phyloP scores from a whole-genome alignment of 306 rosid genomes.

The Begonia loranthoides region DNA sequence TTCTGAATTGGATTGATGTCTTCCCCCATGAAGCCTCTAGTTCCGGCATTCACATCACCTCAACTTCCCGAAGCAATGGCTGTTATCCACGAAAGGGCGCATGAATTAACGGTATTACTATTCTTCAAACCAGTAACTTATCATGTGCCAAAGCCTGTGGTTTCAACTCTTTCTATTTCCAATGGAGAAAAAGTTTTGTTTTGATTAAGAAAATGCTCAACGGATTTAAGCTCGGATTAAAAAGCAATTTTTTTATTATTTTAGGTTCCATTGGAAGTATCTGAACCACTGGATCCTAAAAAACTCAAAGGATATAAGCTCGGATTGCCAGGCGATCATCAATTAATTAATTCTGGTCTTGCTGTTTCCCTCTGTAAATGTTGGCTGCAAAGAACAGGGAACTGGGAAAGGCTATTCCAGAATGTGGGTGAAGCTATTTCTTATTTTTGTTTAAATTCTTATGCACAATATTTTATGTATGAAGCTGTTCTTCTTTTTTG shows the following conservation, averaged over 20 bases:
- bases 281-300: conserved; percentile 32
- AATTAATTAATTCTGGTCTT: conserved; percentile 58
- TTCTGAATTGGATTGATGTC: conserved; percentile 37
- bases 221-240: too few relatives aligned
- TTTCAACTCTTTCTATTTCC: too few relatives aligned
- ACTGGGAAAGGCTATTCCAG: conserved; percentile 37
- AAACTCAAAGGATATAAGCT: conserved; percentile 43
- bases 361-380: conserved; percentile 63
- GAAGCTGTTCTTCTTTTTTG: too few relatives aligned
- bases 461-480: too few relatives aligned
- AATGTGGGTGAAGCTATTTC: conserved; percentile 21
- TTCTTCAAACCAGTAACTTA: conserved; percentile 8
- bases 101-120: conserved; percentile 38
- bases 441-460: too few relatives aligned
- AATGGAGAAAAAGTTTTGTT: too few relatives aligned
- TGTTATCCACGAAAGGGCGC: conserved; percentile 45
- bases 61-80: conserved; percentile 78
- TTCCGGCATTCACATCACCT: conserved; percentile 66
- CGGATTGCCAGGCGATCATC: conserved; percentile 62
- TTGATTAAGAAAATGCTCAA: too few relatives aligned
- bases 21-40: conserved; percentile 53
- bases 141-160: too few relatives aligned
- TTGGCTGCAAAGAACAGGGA: conserved; percentile 78
- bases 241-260: conserved; percentile 9
- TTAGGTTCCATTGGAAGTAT: conserved; percentile 48